A percentile compares a stretch with the other conserved stretches of the same genome.
Conservation (phyloP, 1,139 yeast species). For the Candida glucosophila region DNA sequence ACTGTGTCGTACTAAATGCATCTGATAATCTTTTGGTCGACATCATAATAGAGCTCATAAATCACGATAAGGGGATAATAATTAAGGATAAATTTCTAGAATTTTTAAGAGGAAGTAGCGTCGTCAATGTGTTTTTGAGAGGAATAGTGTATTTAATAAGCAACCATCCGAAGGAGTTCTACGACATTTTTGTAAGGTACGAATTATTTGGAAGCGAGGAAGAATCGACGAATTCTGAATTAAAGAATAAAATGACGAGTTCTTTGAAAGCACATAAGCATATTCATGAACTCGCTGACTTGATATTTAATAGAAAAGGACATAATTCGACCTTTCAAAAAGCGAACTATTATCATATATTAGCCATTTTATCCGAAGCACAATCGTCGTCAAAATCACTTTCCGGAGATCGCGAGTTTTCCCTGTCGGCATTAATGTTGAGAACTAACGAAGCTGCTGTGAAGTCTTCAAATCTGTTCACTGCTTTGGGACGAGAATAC, state of each 20-base stretch:
- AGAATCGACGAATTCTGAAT: constrained; percentile 5
- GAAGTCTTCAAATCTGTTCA: constrained; percentile 1
- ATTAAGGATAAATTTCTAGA: constrained; percentile 15
- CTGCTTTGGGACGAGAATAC: constrained; percentile 8
- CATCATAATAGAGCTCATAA: constrained; percentile 24
- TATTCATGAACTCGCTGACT: constrained; percentile 13
- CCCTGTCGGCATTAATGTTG: constrained; percentile 6
- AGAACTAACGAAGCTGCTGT: no score
- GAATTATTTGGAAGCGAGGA: constrained; percentile 10
- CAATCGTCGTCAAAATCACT: constrained; percentile 17
- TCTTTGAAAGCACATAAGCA: constrained; percentile 10
- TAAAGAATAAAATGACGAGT: constrained; percentile 11
- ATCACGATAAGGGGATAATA: constrained; percentile 17
- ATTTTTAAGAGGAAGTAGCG: constrained; percentile 10
- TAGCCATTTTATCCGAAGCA: constrained; percentile 18
- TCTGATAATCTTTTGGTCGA: constrained; percentile 5
- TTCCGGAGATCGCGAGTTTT: constrained; percentile 20
- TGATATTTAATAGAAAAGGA: constrained; percentile 11
- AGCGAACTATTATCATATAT: constrained; percentile 27
- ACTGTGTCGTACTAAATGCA: constrained; percentile 19
- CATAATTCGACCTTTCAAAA: constrained; percentile 5
- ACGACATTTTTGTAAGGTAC: constrained; percentile 13
- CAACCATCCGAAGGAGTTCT: constrained; percentile 17
- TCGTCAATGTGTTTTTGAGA: constrained; percentile 20
- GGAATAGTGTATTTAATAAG: constrained; percentile 29